Evolutionary conservation across 2,329 filamentous ascomycete genomes (phyloP).

Genomic region (Colletotrichum sp.): DNA sequence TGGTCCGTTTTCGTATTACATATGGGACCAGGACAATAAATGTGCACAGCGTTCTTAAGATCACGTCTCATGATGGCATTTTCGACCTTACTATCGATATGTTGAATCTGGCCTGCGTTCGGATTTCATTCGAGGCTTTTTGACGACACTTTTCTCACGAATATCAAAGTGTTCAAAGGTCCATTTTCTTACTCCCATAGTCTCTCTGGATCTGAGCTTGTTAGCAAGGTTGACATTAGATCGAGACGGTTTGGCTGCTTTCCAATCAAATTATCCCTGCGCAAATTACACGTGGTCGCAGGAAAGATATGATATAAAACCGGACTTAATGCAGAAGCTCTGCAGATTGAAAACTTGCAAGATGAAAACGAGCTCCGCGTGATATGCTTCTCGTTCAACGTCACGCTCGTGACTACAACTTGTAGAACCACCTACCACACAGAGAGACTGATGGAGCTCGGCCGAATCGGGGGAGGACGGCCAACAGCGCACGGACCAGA

Average conservation of each 20-base stretch:
- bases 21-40: neutral
- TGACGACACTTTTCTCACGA: neutral
- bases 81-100: neutral
- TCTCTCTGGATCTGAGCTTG: neutral
- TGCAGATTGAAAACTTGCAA: neutral
- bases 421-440: neutral
- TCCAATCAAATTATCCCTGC: neutral
- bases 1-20: neutral
- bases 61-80: neutral
- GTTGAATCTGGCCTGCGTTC: neutral
- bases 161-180: neutral
- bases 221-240: neutral
- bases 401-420: neutral
- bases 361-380: neutral
- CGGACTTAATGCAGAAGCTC: neutral
- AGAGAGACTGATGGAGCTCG: neutral
- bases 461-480: neutral
- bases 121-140: neutral
- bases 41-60: neutral
- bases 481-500: neutral
- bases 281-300: neutral
- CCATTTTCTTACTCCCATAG: neutral
- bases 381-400: neutral
- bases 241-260: neutral
- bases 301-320: accelerated